Evolutionary conservation across 106 monocot species (phyloP).

Genomic region (Xerophyta viscosa): DNA sequence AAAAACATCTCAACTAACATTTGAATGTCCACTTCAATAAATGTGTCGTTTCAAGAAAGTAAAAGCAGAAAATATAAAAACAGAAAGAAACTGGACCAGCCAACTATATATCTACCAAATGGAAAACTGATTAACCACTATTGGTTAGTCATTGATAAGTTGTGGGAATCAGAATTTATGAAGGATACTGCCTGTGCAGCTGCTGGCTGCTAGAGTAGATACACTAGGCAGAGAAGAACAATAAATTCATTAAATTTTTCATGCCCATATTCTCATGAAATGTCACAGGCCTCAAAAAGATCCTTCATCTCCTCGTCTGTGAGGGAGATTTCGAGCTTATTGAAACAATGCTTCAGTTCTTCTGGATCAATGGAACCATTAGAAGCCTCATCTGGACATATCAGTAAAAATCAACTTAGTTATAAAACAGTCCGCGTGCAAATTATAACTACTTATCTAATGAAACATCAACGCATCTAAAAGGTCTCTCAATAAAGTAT

Average conservation of each 20-base stretch:
- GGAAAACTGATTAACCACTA: background rate
- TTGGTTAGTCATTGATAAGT: no score
- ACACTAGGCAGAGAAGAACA: slow-evolving; percentile 89
- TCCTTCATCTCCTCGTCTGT: slow-evolving; percentile 70
- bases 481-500: no score
- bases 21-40: background rate
- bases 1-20: no score
- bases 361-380: slow-evolving; percentile 76
- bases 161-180: no score
- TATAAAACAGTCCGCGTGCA: background rate
- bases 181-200: slow-evolving; percentile 65
- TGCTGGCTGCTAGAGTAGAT: slow-evolving; percentile 62
- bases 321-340: slow-evolving; percentile 61
- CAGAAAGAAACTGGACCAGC: background rate
- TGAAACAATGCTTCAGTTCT: slow-evolving; percentile 72
- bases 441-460: background rate
- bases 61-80: background rate
- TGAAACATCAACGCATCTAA: no score
- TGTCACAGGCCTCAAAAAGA: slow-evolving; percentile 84
- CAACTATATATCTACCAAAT: background rate
- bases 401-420: background rate
- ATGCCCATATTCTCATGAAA: slow-evolving; percentile 73
- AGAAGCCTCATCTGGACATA: slow-evolving; percentile 69
- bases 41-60: background rate
- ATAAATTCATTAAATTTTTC: slow-evolving; percentile 95